Conservation (phyloP, 2,329 filamentous ascomycete species). For the Beauveria sp. region DNA sequence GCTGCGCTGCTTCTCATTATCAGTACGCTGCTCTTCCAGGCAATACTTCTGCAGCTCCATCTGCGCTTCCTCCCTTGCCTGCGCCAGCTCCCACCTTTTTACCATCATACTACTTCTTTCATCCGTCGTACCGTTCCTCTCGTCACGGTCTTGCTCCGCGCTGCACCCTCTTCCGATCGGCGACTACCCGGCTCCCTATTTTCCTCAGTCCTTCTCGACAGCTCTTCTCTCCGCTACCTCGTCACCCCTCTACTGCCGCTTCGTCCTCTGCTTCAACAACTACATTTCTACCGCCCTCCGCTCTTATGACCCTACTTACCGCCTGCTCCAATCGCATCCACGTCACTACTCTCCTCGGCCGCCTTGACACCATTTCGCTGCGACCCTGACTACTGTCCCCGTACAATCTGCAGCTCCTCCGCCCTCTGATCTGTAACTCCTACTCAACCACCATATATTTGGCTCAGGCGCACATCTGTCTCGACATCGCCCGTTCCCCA, state of each 20-base stretch:
- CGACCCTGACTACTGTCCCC: neutral
- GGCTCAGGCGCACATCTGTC: neutral
- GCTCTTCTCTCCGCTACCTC: neutral
- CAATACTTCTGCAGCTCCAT: neutral
- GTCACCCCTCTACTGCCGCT: neutral
- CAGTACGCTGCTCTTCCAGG: neutral
- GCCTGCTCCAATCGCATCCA: neutral
- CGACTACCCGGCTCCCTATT: neutral
- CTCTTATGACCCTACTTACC: neutral
- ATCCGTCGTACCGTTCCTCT: neutral
- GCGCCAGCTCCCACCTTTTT: neutral
- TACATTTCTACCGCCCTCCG: neutral
- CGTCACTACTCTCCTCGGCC: neutral
- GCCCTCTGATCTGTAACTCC: neutral
- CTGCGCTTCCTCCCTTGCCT: neutral
- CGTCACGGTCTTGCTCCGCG: slow-evolving; percentile 1
- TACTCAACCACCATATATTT: neutral
- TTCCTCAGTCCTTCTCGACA: neutral
- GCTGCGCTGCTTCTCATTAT: neutral
- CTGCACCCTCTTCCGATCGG: slow-evolving; percentile 2
- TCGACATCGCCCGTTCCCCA: neutral
- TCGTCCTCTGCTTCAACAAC: neutral
- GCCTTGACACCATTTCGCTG: neutral
- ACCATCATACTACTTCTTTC: neutral
- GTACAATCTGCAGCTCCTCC: neutral